Evolutionary conservation across 1,139 yeast genomes (phyloP).

Genomic region (Debaryomyces sp.): DNA sequence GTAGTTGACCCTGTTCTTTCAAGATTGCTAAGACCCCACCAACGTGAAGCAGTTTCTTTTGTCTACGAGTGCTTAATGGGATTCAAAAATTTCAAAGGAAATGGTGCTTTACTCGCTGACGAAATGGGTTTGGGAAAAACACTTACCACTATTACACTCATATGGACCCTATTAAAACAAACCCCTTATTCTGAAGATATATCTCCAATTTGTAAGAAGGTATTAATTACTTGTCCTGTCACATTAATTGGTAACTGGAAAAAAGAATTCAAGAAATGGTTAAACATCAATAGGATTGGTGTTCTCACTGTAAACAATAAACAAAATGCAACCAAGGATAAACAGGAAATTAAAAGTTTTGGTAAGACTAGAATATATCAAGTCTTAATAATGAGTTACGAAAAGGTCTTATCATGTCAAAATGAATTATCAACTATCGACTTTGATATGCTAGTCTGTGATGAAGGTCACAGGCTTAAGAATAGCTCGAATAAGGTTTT

Average conservation of each 20-base stretch:
- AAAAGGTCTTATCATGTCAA: constrained; percentile 64
- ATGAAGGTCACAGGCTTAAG: constrained; percentile 91
- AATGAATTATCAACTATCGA: constrained; percentile 52
- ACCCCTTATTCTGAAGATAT: constrained; percentile 50
- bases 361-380: constrained; percentile 74
- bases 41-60: constrained; percentile 78
- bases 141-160: constrained; percentile 75
- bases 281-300: constrained; percentile 65
- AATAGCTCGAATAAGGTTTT: constrained; percentile 70
- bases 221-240: constrained; percentile 88
- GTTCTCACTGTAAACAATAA: constrained; percentile 55
- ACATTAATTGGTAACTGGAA: constrained; percentile 89
- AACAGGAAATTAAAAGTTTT: constrained; percentile 61
- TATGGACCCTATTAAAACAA: constrained; percentile 84
- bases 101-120: constrained; percentile 88
- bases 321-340: constrained; percentile 54
- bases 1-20: constrained; percentile 70
- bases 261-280: constrained; percentile 87
- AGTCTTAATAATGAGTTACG: constrained; percentile 86
- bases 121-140: constrained; percentile 99
- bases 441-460: constrained; percentile 83
- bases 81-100: constrained; percentile 48
- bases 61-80: constrained; percentile 85
- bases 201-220: constrained; percentile 51
- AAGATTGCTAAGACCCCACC: constrained; percentile 73